Base-by-base conservation (phyloP, 2,329 filamentous ascomycete genomes). In the Alternaria novae-zelandiae region DNA sequence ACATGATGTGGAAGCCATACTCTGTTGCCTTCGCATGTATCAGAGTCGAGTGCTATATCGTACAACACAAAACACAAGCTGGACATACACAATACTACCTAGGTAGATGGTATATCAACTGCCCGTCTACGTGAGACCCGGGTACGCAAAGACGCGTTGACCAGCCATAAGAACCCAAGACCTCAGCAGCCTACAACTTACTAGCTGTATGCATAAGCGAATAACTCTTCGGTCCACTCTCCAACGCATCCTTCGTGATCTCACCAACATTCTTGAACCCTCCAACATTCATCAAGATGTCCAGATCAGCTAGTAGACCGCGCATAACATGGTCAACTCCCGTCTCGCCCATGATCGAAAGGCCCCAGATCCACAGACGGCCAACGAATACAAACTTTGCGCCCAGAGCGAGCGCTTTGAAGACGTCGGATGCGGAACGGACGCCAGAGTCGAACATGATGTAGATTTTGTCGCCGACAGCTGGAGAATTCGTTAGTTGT, bases 371-470 rank as follows among this genome's bases (percentile, higher is more conserved):
- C 83, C 86, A 89, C 4, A 89, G 81, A 6, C 88, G 75, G 0
- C 88, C 88, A 1, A 90, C 81, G 60, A 89, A 88, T 28, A 89
- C 87, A 65, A 89, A 89, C 67, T 86, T 86, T 0, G 88, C 88
- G 3, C 88, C 87, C 8, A 90, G 76, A 1, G 87, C 87, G 13
- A 90, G 79, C 1, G 87, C 88, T 71, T 90, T 90, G 72, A 87
- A 84, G 11, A 89, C 82, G 69, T 89, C 88, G 13, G 84, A 82
- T 2, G 85, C 86, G 6, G 84, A 83, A 1, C 87, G 81, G 1
- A 90, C 78, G 3, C 88, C 87, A 1, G 84, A 87, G 75, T 90
- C 87, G 74, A 84, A 90, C 82, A 88, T 88, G 65, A 89, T 82
- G 69, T 86, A 83, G 4, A 77, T 81, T 57, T 82, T 79, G 64